These are phyloP conservation scores for Phascolomyces articulosus DNA, from an alignment of 371 early-diverging fungal species.

Conservation along the genomic window DNA sequence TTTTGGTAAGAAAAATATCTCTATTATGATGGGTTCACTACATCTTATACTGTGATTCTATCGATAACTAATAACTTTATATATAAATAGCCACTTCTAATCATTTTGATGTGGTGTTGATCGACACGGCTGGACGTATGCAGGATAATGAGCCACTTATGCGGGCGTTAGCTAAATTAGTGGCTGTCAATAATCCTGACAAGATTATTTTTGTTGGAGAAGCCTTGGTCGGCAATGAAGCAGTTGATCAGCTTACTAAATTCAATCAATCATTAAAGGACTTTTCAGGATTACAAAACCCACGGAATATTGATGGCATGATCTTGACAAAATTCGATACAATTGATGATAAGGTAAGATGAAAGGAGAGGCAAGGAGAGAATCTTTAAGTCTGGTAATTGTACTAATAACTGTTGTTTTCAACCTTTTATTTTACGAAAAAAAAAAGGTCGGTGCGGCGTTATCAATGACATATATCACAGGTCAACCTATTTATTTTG, in stretches of 20 bases:
- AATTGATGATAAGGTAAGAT: slow-evolving; percentile 96
- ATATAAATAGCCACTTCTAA: slow-evolving; percentile 51
- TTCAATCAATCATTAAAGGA: slow-evolving; percentile 97
- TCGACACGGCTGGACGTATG: slow-evolving; percentile 99
- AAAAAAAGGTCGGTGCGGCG: slow-evolving; percentile 86
- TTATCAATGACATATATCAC: slow-evolving; percentile 96
- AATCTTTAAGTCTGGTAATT: too few species aligned
- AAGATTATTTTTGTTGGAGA: slow-evolving; percentile 99
- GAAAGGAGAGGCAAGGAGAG: background rate
- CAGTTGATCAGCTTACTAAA: slow-evolving; percentile 96
- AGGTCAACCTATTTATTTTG: slow-evolving; percentile 98
- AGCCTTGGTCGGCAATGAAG: slow-evolving; percentile 98
- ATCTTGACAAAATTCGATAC: slow-evolving; percentile 99
- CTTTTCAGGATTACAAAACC: slow-evolving; percentile 75
- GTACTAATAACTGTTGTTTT: too few species aligned
- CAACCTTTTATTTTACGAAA: too few species aligned
- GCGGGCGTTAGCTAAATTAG: slow-evolving; percentile 96
- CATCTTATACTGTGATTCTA: too few species aligned
- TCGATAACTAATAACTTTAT: too few species aligned
- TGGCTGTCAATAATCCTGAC: slow-evolving; percentile 93
- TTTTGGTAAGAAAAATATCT: slow-evolving; percentile 58
- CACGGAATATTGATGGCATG: slow-evolving; percentile 97
- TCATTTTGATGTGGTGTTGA: slow-evolving; percentile 95
- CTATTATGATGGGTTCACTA: too few species aligned
- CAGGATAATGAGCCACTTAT: slow-evolving; percentile 99